These are phyloP conservation scores for Pseudisothecium myosuroides DNA, from an alignment of 225 moss, liverwort and hornwort species.

Conservation along the genomic window DNA sequence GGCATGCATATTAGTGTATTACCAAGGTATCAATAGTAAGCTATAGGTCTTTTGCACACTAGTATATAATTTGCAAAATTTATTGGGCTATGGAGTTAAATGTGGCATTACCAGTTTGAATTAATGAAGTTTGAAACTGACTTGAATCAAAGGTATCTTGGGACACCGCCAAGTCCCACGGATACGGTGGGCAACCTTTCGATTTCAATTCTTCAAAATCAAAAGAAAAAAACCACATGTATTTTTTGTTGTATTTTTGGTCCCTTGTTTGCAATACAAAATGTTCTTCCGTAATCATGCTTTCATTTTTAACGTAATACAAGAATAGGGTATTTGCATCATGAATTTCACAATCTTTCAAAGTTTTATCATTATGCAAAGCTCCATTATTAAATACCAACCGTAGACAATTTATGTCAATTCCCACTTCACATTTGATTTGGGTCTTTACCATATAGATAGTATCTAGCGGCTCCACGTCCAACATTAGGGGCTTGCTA, in stretches of 20 bases:
- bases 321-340: background rate
- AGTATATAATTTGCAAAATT: background rate
- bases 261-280: rapidly evolving
- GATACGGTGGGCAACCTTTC: too few species aligned
- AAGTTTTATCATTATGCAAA: background rate
- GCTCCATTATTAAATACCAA: background rate
- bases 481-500: background rate
- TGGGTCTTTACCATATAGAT: background rate
- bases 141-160: rapidly evolving
- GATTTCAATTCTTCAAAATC: too few species aligned
- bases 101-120: background rate
- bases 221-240: too few species aligned
- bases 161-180: too few species aligned
- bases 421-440: background rate
- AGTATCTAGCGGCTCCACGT: background rate
- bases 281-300: background rate
- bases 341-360: rapidly evolving
- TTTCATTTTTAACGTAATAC: rapidly evolving
- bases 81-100: background rate
- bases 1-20: background rate
- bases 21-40: background rate
- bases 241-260: too few species aligned
- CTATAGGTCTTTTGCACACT: background rate
- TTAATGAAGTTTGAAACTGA: background rate
- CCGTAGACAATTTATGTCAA: background rate